phyloP scores from a whole-genome alignment of 2,329 filamentous ascomycete species.

The Anthostomella pinea region DNA sequence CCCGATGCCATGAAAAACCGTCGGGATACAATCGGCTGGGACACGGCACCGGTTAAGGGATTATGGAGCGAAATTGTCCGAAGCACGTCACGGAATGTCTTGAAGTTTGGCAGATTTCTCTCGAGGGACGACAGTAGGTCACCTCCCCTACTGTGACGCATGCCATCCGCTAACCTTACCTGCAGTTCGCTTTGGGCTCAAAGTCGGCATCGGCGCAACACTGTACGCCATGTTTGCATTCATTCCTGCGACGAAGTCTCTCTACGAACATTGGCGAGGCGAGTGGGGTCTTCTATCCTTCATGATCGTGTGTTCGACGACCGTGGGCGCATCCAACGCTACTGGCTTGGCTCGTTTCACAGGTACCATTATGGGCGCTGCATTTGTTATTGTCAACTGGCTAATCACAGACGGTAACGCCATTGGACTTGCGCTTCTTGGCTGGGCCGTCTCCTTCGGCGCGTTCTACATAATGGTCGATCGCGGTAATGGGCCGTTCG shows the following conservation, averaged over 20 bases:
- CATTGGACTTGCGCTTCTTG: constrained; percentile 72
- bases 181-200: constrained; percentile 72
- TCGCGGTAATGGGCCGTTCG: constrained; percentile 80
- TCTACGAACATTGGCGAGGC: constrained; percentile 85
- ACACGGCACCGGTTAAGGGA: constrained; percentile 44
- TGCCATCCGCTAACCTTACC: constrained; percentile 20
- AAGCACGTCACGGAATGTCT: constrained; percentile 42
- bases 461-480: constrained; percentile 90
- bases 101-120: constrained; percentile 46
- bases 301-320: constrained; percentile 98
- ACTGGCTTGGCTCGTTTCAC: constrained; percentile 83
- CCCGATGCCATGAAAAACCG: constrained; percentile 50
- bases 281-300: constrained; percentile 97
- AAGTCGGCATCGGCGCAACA: constrained; percentile 86
- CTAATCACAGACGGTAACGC: constrained; percentile 70
- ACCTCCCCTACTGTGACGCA: neutral
- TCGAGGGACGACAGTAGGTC: constrained; percentile 51
- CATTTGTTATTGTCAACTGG: constrained; percentile 76
- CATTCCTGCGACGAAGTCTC: constrained; percentile 70
- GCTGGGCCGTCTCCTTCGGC: constrained; percentile 75
- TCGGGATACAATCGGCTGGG: constrained; percentile 55
- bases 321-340: constrained; percentile 91
- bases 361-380: constrained; percentile 79
- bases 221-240: constrained; percentile 90
- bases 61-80: constrained; percentile 41